Evolutionary conservation across 306 rosid species (phyloP).

Genomic region (Cicer cuneatum): DNA sequence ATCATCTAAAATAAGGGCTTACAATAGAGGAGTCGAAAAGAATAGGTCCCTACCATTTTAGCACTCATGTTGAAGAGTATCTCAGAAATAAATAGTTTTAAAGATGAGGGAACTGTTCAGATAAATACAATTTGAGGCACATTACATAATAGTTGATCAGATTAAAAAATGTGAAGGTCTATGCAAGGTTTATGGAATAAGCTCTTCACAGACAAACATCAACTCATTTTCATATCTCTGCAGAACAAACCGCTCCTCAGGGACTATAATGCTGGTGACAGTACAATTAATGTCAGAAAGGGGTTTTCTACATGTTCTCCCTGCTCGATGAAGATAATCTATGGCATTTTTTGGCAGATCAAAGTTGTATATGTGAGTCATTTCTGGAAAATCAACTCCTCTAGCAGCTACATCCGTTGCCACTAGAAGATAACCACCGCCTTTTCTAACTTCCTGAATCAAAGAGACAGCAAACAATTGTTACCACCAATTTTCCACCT

Average conservation of each 20-base stretch:
- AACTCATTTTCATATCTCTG: conserved; percentile 84
- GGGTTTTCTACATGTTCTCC: conserved; percentile 91
- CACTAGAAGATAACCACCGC: conserved; percentile 83
- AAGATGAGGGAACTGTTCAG: neutral
- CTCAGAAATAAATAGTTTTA: conserved; percentile 18
- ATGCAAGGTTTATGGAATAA: conserved; percentile 48
- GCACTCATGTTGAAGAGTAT: conserved; percentile 25
- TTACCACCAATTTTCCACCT: conserved; percentile 13
- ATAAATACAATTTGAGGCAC: conserved; percentile 36
- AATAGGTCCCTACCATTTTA: neutral
- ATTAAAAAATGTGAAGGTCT: conserved; percentile 19
- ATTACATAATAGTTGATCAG: conserved; percentile 6
- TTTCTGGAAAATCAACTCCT: conserved; percentile 91
- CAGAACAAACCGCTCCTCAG: conserved; percentile 84
- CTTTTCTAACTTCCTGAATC: conserved; percentile 74
- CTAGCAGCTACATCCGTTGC: conserved; percentile 91
- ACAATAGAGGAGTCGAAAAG: neutral
- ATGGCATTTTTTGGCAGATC: conserved; percentile 79
- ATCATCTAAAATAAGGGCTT: neutral
- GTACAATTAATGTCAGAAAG: conserved; percentile 71
- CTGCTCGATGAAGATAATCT: conserved; percentile 96
- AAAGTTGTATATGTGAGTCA: conserved; percentile 88
- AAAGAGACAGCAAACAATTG: conserved; percentile 27
- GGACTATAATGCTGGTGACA: conserved; percentile 71
- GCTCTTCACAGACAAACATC: conserved; percentile 71